Evolutionary conservation across 1,139 yeast genomes (phyloP).

Genomic region (Nematodospora anomalae): DNA sequence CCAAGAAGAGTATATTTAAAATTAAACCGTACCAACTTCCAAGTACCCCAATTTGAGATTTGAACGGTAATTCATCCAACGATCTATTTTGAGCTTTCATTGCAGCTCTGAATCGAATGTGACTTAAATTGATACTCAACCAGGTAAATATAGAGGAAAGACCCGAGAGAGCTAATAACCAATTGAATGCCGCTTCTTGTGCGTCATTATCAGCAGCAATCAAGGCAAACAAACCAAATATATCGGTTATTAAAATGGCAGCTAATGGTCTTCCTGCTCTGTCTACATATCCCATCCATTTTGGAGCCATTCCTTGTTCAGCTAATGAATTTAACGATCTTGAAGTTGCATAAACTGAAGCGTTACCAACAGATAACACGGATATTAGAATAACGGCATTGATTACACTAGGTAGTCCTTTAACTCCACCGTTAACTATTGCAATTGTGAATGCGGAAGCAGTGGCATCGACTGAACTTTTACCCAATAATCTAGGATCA

Average conservation of each 20-base stretch:
- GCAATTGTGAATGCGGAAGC: slow-evolving; percentile 38
- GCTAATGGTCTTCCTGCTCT: slow-evolving; percentile 44
- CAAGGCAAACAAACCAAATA: slow-evolving; percentile 41
- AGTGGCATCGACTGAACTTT: slow-evolving; percentile 26
- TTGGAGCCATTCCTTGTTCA: slow-evolving; percentile 47
- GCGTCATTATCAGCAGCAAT: slow-evolving; percentile 38
- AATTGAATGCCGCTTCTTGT: slow-evolving; percentile 33
- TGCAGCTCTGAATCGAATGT: slow-evolving; percentile 37
- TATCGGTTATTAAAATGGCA: slow-evolving; percentile 38
- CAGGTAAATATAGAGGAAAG: slow-evolving; percentile 38
- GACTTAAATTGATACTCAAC: slow-evolving; percentile 35
- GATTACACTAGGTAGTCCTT: slow-evolving; percentile 45
- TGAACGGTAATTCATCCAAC: slow-evolving; percentile 31
- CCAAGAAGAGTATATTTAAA: slow-evolving; percentile 30
- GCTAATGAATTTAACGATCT: slow-evolving; percentile 43
- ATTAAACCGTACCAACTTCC: slow-evolving; percentile 33
- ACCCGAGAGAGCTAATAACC: slow-evolving; percentile 41
- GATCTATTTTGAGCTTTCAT: slow-evolving; percentile 27
- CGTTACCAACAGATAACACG: slow-evolving; percentile 45
- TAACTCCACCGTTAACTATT: slow-evolving; percentile 52
- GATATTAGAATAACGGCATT: slow-evolving; percentile 45
- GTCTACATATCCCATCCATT: slow-evolving; percentile 39
- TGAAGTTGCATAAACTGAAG: slow-evolving; percentile 47
- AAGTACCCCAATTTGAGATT: slow-evolving; percentile 33
- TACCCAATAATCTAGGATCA: slow-evolving; percentile 31